These are phyloP conservation scores for Paramecium caudatum DNA, from an alignment of 73 alveolate genomes.

Conservation along the genomic window DNA sequence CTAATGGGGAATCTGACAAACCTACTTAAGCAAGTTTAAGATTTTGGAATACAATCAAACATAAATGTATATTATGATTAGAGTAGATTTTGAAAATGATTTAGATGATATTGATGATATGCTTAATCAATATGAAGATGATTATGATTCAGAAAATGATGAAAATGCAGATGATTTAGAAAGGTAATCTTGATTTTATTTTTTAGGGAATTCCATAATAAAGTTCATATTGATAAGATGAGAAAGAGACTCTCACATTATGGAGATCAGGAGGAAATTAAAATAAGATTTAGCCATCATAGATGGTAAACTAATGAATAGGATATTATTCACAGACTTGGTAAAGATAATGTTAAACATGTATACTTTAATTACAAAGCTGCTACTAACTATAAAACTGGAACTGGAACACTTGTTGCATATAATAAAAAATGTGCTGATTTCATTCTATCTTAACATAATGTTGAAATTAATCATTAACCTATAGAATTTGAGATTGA, in stretches of 20 bases:
- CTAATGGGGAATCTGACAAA: constrained; percentile 7
- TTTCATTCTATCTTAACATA: neutral
- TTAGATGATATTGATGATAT: constrained; percentile 41
- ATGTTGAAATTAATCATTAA: constrained; percentile 7
- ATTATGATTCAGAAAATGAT: neutral
- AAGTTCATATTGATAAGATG: constrained; percentile 1
- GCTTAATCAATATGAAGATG: constrained; percentile 19
- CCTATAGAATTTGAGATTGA: constrained; percentile 19
- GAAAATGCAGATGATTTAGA: neutral
- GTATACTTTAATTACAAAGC: neutral
- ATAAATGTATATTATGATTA: neutral
- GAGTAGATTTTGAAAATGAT: neutral
- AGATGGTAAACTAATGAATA: neutral
- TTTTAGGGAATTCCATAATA: constrained; percentile 32
- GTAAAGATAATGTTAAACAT: neutral
- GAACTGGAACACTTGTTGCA: constrained; percentile 20
- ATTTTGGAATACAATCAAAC: constrained; percentile 63
- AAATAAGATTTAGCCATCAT: constrained; percentile 4
- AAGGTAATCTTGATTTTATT: neutral
- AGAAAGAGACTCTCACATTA: constrained; percentile 19
- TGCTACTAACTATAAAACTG: constrained; percentile 1
- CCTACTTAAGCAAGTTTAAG: neutral
- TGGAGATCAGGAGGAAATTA: constrained; percentile 39
- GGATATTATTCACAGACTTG: neutral
- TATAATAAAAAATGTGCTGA: constrained; percentile 11